These are phyloP conservation scores for Euptelea pleiosperma DNA, from an alignment of 164 flowering plant genomes.

Conservation along the genomic window DNA sequence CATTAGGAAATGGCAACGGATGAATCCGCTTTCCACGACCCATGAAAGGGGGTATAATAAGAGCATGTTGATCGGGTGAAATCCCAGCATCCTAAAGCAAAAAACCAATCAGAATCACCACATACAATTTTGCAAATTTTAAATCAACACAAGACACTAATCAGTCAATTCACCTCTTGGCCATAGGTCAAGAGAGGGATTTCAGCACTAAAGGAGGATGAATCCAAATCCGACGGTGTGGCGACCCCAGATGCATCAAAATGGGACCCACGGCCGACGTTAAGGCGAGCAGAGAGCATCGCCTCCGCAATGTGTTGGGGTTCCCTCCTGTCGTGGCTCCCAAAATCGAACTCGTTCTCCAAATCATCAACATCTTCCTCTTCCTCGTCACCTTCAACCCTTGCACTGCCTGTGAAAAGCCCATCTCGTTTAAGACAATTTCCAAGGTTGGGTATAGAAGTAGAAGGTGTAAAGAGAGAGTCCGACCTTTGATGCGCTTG, in stretches of 20 bases:
- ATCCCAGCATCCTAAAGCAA: slow-evolving; percentile 61
- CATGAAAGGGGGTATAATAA: slow-evolving; percentile 67
- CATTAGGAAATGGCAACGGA: slow-evolving; percentile 61
- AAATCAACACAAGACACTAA: background rate
- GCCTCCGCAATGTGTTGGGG: slow-evolving; percentile 46
- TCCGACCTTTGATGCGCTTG: slow-evolving; percentile 86
- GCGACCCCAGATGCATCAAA: slow-evolving; percentile 31
- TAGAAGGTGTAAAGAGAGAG: background rate
- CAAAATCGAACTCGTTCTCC: slow-evolving; percentile 72
- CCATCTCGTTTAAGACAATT: background rate
- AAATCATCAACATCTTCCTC: slow-evolving; percentile 93
- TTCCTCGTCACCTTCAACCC: slow-evolving; percentile 99
- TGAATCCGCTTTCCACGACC: slow-evolving; percentile 63
- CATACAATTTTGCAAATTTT: background rate
- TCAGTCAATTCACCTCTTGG: slow-evolving; percentile 50
- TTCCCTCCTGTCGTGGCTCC: slow-evolving; percentile 21
- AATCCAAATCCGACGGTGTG: slow-evolving; percentile 37
- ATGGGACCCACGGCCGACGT: slow-evolving; percentile 41
- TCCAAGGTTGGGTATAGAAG: background rate
- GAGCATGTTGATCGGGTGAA: slow-evolving; percentile 85
- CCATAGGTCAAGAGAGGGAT: slow-evolving; percentile 85
- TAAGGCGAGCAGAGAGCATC: slow-evolving; percentile 42
- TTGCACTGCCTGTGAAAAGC: slow-evolving; percentile 63
- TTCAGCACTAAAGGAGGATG: slow-evolving; percentile 38
- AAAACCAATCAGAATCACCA: background rate